Conservation (phyloP, 768 basidiomycete genomes). For the Boletus subparvulus region DNA sequence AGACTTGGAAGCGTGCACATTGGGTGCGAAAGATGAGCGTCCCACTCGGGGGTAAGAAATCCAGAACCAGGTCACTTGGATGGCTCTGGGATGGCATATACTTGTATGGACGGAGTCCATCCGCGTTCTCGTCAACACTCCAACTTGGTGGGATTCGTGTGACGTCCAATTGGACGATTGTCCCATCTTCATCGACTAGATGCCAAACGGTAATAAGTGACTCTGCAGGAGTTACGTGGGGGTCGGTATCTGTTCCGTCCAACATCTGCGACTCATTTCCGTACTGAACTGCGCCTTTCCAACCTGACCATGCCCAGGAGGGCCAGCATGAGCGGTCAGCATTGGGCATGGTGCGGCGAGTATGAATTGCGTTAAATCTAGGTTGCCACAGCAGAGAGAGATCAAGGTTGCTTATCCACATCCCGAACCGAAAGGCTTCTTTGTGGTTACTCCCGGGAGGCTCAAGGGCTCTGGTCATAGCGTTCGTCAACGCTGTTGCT, state of each 20-base stretch:
- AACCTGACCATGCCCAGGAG: slow-evolving; percentile 29
- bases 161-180: slow-evolving; percentile 14
- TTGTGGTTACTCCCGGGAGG: background rate
- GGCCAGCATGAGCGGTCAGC: slow-evolving; percentile 8
- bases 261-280: background rate
- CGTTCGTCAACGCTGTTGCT: slow-evolving; percentile 1
- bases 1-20: slow-evolving; percentile 10
- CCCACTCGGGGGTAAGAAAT: slow-evolving; percentile 7
- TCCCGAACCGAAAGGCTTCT: slow-evolving; percentile 1
- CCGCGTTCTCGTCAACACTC: background rate
- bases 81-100: slow-evolving; percentile 4
- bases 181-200: slow-evolving; percentile 12
- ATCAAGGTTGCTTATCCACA: slow-evolving; percentile 10
- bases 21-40: slow-evolving; percentile 28
- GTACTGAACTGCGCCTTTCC: slow-evolving; percentile 22
- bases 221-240: slow-evolving; percentile 8
- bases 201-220: slow-evolving; percentile 21
- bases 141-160: background rate
- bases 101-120: background rate
- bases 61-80: background rate
- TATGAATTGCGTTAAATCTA: slow-evolving; percentile 4
- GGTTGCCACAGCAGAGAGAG: slow-evolving; percentile 25
- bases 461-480: slow-evolving; percentile 1
- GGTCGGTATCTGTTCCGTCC: background rate
- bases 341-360: slow-evolving; percentile 5